Percentiles rank a stretch among this genome's conserved stretches.
These are phyloP conservation scores for Penicillium sp. DNA, from an alignment of 2,329 filamentous ascomycete genomes.

Conservation along the genomic window DNA sequence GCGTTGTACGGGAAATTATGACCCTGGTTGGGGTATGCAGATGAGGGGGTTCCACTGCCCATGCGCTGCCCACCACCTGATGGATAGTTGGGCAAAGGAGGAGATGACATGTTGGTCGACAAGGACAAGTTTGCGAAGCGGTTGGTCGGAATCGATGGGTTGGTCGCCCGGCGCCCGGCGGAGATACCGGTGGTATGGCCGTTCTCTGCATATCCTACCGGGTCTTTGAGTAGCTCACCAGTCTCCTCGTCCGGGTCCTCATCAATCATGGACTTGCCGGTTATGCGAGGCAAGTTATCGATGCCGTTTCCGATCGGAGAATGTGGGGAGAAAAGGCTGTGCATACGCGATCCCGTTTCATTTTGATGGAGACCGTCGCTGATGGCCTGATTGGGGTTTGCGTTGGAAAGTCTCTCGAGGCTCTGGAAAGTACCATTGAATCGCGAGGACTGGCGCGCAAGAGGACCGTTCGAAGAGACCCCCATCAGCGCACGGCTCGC, in stretches of 20 bases:
- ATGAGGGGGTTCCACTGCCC: slow-evolving; percentile 52
- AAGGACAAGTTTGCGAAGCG: slow-evolving; percentile 72
- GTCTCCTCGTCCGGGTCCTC: slow-evolving; percentile 66
- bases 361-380: slow-evolving; percentile 55
- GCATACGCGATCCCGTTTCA: slow-evolving; percentile 51
- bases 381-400: slow-evolving; percentile 45
- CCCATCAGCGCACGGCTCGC: slow-evolving; percentile 35
- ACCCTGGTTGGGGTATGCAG: slow-evolving; percentile 59
- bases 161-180: slow-evolving; percentile 65
- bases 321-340: slow-evolving; percentile 62
- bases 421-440: slow-evolving; percentile 64
- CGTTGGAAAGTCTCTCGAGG: slow-evolving; percentile 58
- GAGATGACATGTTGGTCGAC: slow-evolving; percentile 63
- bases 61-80: slow-evolving; percentile 49
- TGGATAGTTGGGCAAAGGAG: slow-evolving; percentile 58
- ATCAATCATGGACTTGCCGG: slow-evolving; percentile 65
- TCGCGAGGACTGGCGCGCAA: slow-evolving; percentile 57
- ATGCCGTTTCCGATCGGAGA: slow-evolving; percentile 60
- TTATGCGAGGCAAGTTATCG: slow-evolving; percentile 53
- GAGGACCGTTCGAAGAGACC: slow-evolving; percentile 40
- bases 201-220: slow-evolving; percentile 69
- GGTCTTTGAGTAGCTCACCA: slow-evolving; percentile 62
- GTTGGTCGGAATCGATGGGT: slow-evolving; percentile 68
- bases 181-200: slow-evolving; percentile 51
- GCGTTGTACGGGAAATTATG: slow-evolving; percentile 58